phyloP scores from a whole-genome alignment of 768 basidiomycete genomes.

The Dictyophora rubrovolvata region DNA sequence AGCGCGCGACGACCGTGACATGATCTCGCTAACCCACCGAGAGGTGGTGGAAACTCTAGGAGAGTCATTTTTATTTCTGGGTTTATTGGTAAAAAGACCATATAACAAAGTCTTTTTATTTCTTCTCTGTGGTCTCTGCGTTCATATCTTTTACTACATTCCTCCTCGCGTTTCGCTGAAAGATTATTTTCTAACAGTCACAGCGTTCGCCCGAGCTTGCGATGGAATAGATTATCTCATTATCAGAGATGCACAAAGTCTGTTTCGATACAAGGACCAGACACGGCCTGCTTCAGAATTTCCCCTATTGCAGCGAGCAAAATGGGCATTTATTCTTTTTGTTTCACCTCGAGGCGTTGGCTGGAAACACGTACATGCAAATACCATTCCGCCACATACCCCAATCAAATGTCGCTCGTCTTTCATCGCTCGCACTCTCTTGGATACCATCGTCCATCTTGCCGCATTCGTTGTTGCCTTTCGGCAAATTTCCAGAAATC shows the following conservation, averaged over 20 bases:
- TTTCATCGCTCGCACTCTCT: neutral
- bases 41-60: neutral
- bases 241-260: neutral
- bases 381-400: neutral
- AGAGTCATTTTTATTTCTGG: neutral
- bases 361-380: neutral
- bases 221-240: neutral
- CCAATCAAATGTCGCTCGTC: neutral
- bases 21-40: neutral
- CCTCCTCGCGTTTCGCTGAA: neutral
- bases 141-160: neutral
- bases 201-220: neutral
- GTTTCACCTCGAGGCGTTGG: neutral
- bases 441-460: neutral
- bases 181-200: neutral
- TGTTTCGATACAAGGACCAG: neutral
- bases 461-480: neutral
- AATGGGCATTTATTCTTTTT: neutral
- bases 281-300: neutral
- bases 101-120: neutral
- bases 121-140: neutral
- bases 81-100: neutral
- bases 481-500: neutral
- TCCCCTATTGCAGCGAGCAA: neutral
- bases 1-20: neutral